These are phyloP conservation scores for Lasiodiplodia citricola DNA, from an alignment of 2,329 filamentous ascomycete species.

Conservation along the genomic window DNA sequence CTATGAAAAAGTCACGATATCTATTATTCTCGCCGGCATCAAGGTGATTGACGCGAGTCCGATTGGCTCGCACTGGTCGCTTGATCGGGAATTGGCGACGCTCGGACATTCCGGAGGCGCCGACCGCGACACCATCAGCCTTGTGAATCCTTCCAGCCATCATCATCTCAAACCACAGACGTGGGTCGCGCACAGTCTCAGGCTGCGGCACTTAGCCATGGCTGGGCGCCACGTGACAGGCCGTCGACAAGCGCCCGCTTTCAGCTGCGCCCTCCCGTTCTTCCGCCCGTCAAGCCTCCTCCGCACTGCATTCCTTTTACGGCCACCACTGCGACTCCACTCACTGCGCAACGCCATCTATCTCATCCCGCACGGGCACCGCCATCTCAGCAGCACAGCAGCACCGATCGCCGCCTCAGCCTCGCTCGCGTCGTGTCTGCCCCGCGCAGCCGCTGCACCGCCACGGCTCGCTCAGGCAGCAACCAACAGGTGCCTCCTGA, in stretches of 20 bases:
- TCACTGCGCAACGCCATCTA: background rate
- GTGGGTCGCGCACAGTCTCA: slow-evolving; percentile 3
- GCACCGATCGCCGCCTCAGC: background rate
- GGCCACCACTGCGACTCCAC: slow-evolving; percentile 21
- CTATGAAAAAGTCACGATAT: no score
- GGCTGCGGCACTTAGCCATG: background rate
- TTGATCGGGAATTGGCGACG: background rate
- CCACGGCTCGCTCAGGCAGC: slow-evolving; percentile 7
- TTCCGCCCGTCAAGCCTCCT: background rate
- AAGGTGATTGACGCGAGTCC: background rate
- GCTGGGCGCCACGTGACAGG: background rate
- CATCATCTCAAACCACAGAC: background rate
- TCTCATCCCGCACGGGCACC: background rate
- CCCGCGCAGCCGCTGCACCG: background rate
- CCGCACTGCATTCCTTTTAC: slow-evolving; percentile 24
- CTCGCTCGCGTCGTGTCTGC: background rate
- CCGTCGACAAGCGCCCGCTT: background rate
- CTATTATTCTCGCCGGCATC: no score
- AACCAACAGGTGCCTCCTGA: background rate
- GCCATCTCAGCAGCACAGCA: background rate
- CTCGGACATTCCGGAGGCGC: background rate
- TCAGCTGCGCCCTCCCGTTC: background rate
- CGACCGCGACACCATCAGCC: background rate
- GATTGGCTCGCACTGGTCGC: slow-evolving; percentile 8
- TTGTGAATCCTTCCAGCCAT: background rate